A percentile compares a stretch with the other conserved stretches of the same genome.
Conservation (phyloP, 208 protist species). For the Leishmania amazonensis region DNA sequence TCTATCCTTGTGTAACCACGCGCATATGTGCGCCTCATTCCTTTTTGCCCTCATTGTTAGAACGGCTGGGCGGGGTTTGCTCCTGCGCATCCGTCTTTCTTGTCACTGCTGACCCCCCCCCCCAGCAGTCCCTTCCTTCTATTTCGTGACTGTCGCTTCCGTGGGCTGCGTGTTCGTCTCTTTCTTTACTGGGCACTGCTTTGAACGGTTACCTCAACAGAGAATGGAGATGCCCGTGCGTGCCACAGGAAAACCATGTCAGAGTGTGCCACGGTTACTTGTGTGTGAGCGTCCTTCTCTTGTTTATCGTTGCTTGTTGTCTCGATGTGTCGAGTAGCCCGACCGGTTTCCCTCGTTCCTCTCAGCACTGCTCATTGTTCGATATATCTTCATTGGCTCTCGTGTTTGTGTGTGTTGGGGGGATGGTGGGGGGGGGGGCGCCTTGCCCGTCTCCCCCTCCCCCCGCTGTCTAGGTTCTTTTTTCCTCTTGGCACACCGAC, state of each 20-base stretch:
- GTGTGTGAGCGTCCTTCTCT: background rate
- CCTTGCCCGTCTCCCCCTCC: too few relatives aligned
- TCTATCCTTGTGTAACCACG: background rate
- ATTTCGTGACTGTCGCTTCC: background rate
- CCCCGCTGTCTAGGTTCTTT: too few relatives aligned
- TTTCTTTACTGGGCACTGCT: background rate
- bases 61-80: background rate
- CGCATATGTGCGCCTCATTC: background rate
- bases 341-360: background rate
- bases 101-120: too few relatives aligned
- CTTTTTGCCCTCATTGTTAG: background rate
- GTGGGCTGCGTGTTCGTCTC: background rate
- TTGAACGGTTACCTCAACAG: background rate
- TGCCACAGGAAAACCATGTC: background rate
- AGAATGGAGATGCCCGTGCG: too few relatives aligned
- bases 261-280: too few relatives aligned
- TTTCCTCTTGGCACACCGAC: background rate
- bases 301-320: background rate
- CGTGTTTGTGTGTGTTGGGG: background rate
- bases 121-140: background rate
- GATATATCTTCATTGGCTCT: background rate
- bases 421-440: background rate
- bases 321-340: background rate
- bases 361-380: background rate
- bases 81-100: background rate